Evolutionary conservation across 1,284 basidiomycete genomes (phyloP), one percentile per base, ranked within the genome.

Genomic region (Porogramme epimiltina): DNA sequence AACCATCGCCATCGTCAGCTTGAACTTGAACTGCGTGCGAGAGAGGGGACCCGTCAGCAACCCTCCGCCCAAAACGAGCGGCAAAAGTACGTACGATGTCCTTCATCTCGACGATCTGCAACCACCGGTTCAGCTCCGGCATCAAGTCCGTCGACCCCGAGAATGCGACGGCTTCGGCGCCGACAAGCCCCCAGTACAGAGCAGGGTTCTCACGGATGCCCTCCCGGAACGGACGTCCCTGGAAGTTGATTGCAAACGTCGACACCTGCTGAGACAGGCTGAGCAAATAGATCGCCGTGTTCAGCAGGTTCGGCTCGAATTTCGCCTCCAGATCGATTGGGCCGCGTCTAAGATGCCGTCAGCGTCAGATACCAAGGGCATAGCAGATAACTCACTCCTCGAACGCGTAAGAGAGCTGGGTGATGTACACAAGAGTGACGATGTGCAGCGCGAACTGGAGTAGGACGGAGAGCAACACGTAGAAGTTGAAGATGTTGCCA

Each of bases 101-200:
- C 41, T 85, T 73, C 94, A 99, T 96, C 70, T 92, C 92, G 23
- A 98, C 94, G 36, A 99, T 88, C 73, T 99, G 96, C 39, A 99
- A 78, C 96, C 96, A 99, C 33, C 90, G 77, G 71, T 97, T 99
- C 58, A 98, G 69, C 72, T 99, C 97, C 1, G 97, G 96, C 66
- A 98, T 76, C 61, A 98, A 88, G 69, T 99, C 94, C 1, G 89
- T 93, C 6, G 94, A 84, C 28, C 95, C 95, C n/a, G 82, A 90
- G 73, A 97, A 92, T 8, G 95, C 95, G 11, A 98, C 94, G 3
- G 84, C 81, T 51, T 85, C 85, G 20, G 91, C 95, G 19, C 89
- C 91, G 39, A 96, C 75, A 11, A 98, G 82, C 37, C 95, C 95
- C 74, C 87, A 97, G 70, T 85, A 96, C n/a, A 98, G 70, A 3